Percentiles rank a stretch among this genome's conserved stretches.
Evolutionary conservation across 805 yeast species (phyloP).

Genomic region (Pichia rugopelliculosa): DNA sequence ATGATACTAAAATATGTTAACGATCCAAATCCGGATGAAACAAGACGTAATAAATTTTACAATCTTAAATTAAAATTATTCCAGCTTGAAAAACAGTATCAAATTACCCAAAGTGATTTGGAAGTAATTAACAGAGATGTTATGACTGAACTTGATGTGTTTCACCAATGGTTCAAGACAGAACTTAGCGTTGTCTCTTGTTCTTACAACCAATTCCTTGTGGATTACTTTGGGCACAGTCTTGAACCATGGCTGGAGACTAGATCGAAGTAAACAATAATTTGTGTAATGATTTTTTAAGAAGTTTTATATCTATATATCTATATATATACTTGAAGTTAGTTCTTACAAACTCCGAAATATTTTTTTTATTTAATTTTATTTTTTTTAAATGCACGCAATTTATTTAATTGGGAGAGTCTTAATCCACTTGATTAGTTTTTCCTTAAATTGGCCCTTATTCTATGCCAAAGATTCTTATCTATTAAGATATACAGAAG

Average conservation of each 20-base stretch:
- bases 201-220: conserved; percentile 11
- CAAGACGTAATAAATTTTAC: conserved; percentile 26
- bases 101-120: conserved; percentile 22
- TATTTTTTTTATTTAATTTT: too few relatives aligned
- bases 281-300: too few relatives aligned
- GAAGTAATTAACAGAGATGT: conserved; percentile 20
- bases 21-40: conserved; percentile 30
- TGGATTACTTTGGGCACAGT: conserved; percentile 3
- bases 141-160: conserved; percentile 19
- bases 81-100: conserved; percentile 27
- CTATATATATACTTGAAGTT: too few relatives aligned
- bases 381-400: background rate
- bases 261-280: background rate
- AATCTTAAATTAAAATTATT: conserved; percentile 25
- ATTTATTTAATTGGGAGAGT: background rate
- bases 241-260: conserved; percentile 9
- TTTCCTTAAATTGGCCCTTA: background rate
- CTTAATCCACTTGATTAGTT: background rate
- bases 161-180: conserved; percentile 28
- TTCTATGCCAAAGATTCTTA: background rate
- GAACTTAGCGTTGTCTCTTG: conserved; percentile 17
- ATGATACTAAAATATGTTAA: conserved; percentile 28
- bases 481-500: background rate
- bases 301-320: too few relatives aligned
- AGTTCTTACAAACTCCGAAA: background rate